Evolutionary conservation across 257 asterid species (phyloP).

Genomic region (Rehmannia glutinosa): DNA sequence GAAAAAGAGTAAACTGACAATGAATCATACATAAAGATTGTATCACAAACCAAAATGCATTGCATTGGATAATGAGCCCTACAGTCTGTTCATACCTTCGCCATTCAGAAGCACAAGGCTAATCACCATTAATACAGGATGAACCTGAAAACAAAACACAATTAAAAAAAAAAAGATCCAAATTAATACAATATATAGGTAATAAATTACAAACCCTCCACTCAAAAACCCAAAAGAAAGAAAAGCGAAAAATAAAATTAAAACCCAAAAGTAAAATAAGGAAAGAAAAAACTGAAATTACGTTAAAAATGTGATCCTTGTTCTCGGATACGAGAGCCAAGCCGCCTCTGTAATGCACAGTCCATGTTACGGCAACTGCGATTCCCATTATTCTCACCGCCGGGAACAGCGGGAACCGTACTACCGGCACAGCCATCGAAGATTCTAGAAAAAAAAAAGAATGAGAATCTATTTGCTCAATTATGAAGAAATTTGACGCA

Average conservation of each 20-base stretch:
- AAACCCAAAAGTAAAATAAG: neutral
- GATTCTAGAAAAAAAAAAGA: neutral
- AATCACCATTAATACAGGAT: slow-evolving; percentile 86
- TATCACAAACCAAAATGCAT: too few species aligned
- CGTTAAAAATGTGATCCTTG: slow-evolving; percentile 69
- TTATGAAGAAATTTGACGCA: neutral
- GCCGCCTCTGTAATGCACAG: slow-evolving; percentile 80
- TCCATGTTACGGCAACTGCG: slow-evolving; percentile 50
- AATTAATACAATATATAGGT: neutral
- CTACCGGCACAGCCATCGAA: slow-evolving; percentile 59
- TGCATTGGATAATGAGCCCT: too few species aligned
- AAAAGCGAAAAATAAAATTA: neutral
- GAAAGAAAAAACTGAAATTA: slow-evolving; percentile 17
- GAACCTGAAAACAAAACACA: slow-evolving; percentile 54
- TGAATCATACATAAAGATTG: too few species aligned
- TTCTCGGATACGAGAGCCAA: slow-evolving; percentile 72
- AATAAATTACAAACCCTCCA: neutral
- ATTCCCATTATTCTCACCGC: slow-evolving; percentile 57
- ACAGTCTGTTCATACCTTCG: slow-evolving; percentile 78
- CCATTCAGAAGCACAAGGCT: slow-evolving; percentile 82
- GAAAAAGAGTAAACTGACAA: too few species aligned
- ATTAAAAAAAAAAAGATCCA: neutral
- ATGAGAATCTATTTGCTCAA: neutral
- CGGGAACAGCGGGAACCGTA: slow-evolving; percentile 60
- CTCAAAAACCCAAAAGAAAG: neutral